phyloP scores from a whole-genome alignment of 179 eudicot genomes.

The Patellifolia procumbens region DNA sequence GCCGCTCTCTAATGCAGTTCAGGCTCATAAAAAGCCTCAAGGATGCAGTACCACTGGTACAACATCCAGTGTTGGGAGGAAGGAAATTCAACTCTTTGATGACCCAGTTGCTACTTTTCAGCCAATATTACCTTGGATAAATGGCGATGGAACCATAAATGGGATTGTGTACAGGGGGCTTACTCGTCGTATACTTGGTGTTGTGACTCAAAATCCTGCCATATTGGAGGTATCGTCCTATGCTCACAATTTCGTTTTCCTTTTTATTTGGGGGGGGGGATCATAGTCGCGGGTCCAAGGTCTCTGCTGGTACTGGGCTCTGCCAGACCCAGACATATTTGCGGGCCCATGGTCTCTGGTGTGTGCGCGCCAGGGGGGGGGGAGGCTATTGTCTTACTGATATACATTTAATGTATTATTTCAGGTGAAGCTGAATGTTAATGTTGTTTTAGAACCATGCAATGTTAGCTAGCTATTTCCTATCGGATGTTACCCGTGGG shows the following conservation, averaged over 20 bases:
- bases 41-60: conserved; percentile 34
- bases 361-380: no score
- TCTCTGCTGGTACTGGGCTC: background rate
- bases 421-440: no score
- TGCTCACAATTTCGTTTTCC: background rate
- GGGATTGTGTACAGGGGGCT: conserved; percentile 71
- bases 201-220: conserved; percentile 92
- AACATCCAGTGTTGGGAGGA: conserved; percentile 26
- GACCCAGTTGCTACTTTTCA: conserved; percentile 32
- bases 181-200: conserved; percentile 78
- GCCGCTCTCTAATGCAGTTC: conserved; percentile 39
- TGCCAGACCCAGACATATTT: no score
- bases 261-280: background rate
- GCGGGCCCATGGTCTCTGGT: no score
- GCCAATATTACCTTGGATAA: conserved; percentile 94
- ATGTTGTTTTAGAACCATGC: background rate
- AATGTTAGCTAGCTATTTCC: background rate
- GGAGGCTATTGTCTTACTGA: background rate
- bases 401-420: no score
- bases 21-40: conserved; percentile 28
- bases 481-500: background rate
- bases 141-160: conserved; percentile 89
- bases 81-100: conserved; percentile 34
- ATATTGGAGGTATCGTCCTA: conserved; percentile 68
- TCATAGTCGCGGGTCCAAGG: background rate